Evolutionary conservation across 495 filamentous ascomycete genomes (phyloP).

Genomic region (Penicillium mononematosum): DNA sequence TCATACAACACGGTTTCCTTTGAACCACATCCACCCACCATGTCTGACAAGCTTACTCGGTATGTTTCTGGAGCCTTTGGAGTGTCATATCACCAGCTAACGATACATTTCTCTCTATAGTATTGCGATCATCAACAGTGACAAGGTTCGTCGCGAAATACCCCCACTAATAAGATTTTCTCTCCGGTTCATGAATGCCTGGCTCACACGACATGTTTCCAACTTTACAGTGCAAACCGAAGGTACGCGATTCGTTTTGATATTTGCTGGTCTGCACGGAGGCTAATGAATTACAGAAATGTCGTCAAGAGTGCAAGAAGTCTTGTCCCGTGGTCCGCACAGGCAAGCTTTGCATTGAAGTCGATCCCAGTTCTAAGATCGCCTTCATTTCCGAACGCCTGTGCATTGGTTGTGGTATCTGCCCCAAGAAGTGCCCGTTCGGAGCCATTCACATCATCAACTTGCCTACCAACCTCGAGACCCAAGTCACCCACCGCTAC

Average conservation of each 20-base stretch:
- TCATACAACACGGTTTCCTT: conserved; percentile 25
- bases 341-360: conserved; percentile 97
- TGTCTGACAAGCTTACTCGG: conserved; percentile 88
- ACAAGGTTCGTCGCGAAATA: conserved; percentile 70
- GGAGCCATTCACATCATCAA: conserved; percentile 99
- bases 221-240: conserved; percentile 82
- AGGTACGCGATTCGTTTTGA: conserved; percentile 53
- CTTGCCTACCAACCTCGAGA: conserved; percentile 96
- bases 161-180: conserved; percentile 34
- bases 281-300: conserved; percentile 60
- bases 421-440: conserved; percentile 99
- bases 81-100: conserved; percentile 14
- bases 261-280: conserved; percentile 1
- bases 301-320: conserved; percentile 98
- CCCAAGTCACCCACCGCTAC: conserved; percentile 95
- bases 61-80: conserved; percentile 34
- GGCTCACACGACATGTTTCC: conserved; percentile 34
- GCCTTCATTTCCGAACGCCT: conserved; percentile 96
- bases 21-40: conserved; percentile 41
- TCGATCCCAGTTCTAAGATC: conserved; percentile 83
- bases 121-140: conserved; percentile 94
- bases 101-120: conserved; percentile 45
- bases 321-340: conserved; percentile 97
- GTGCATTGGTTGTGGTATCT: conserved; percentile 99
- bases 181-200: conserved; percentile 11